Conservation (phyloP, 2,329 filamentous ascomycete species). For the Penicillium verrucosum region DNA sequence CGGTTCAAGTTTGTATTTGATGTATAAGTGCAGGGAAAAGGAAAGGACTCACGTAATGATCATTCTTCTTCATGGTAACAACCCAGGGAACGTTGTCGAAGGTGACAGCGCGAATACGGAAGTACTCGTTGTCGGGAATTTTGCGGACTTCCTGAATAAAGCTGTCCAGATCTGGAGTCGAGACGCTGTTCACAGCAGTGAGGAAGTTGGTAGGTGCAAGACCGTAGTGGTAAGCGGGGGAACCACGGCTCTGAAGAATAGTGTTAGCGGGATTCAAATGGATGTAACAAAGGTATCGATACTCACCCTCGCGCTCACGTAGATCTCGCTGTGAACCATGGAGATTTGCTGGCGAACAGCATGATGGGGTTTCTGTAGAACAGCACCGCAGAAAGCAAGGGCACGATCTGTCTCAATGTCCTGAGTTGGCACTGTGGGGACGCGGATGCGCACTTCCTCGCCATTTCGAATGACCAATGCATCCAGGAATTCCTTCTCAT, state of each 20-base stretch:
- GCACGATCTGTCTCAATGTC: slow-evolving; percentile 91
- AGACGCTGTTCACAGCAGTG: slow-evolving; percentile 86
- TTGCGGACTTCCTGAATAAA: slow-evolving; percentile 79
- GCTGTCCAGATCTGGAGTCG: slow-evolving; percentile 74
- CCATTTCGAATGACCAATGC: slow-evolving; percentile 84
- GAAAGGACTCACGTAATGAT: slow-evolving; percentile 70
- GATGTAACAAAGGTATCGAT: neutral
- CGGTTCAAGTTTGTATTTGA: neutral
- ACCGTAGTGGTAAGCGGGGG: slow-evolving; percentile 83
- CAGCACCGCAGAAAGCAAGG: slow-evolving; percentile 90
- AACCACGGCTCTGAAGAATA: slow-evolving; percentile 61
- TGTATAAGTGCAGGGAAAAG: neutral
- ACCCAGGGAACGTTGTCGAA: slow-evolving; percentile 99
- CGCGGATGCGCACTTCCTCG: slow-evolving; percentile 69
- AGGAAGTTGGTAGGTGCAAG: slow-evolving; percentile 97
- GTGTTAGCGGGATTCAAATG: slow-evolving; percentile 7
- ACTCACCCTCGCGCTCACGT: slow-evolving; percentile 73
- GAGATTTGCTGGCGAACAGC: slow-evolving; percentile 96
- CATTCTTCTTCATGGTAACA: slow-evolving; percentile 99
- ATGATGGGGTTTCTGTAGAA: slow-evolving; percentile 89
- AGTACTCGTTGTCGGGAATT: slow-evolving; percentile 97
- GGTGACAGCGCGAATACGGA: slow-evolving; percentile 93
- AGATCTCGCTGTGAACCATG: slow-evolving; percentile 93
- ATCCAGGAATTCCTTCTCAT: slow-evolving; percentile 77
- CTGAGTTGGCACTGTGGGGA: slow-evolving; percentile 82